Evolutionary conservation across 2,329 filamentous ascomycete species (phyloP), one percentile per base, ranked within the genome.

Genomic region (Epichloe uncinata): DNA sequence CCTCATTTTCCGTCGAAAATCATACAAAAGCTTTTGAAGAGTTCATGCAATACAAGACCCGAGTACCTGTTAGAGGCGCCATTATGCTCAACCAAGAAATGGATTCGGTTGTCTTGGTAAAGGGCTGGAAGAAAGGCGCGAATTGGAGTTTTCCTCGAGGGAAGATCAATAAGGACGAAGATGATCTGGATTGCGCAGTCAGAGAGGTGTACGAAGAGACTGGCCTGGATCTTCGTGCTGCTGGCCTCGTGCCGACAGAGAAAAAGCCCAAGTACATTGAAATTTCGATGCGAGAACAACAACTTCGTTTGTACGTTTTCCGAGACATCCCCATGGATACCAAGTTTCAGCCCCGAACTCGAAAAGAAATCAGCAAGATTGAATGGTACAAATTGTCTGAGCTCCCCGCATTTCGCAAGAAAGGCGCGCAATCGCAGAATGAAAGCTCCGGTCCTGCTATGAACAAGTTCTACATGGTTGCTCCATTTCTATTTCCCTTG

Each of bases 381-480:
- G 75, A 87, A 63, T 98, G 93, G 93, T 96, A 94, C 69, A 87
- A 82, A 58, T 72, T 98, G 40, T 85, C 85, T 0, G 89, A 96
- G 53, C 75, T 98, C 26, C 91, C 93, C 1, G 87, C 86, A 0
- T 82, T 87, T 59, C 81, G 82, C 50, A 86, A 85, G 64, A 89
- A 84, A 61, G 73, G 73, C 16, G 71, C 71, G 12, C 74, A 79
- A 49, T 63, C 60, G 15, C 75, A 81, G n/a, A 75, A 79, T 43
- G 75, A 83, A 47, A 67, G 69, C 33, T 67, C 79, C 12, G 69
- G 70, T 13, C 67, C 74, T 3, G 87, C 84, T 57, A 81, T 82
- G 40, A 89, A 87, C 65, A 96, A 91, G 61, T 97, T 96, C 64
- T 98, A 96, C 68, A 96, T 97, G 87, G 93, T 98, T 16, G 89